Conservation (phyloP, 441 rosid species). For the Daphne laureola region DNA sequence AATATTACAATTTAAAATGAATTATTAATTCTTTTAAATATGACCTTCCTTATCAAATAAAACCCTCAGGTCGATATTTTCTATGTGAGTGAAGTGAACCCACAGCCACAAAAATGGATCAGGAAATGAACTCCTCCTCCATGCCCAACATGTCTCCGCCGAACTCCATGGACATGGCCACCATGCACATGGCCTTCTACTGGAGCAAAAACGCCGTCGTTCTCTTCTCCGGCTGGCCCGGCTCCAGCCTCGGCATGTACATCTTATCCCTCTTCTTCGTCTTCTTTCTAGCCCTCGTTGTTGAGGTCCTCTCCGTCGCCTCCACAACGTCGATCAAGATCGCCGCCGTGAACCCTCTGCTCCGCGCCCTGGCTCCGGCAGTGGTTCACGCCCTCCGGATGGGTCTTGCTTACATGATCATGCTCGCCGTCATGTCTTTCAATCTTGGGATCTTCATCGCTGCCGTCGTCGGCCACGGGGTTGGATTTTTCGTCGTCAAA, state of each 20-base stretch:
- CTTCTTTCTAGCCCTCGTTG: constrained; percentile 24
- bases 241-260: constrained; percentile 35
- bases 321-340: constrained; percentile 1
- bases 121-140: neutral
- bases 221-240: constrained; percentile 59
- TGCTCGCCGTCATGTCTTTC: constrained; percentile 62
- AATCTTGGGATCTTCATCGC: constrained; percentile 51
- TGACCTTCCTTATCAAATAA: too few species aligned
- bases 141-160: constrained; percentile 17
- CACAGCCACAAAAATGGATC: constrained; percentile 2
- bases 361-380: constrained; percentile 17
- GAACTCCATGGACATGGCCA: constrained; percentile 17
- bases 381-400: constrained; percentile 22
- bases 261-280: constrained; percentile 32
- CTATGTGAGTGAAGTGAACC: too few species aligned
- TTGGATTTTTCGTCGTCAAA: constrained; percentile 39
- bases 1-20: too few species aligned
- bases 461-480: constrained; percentile 37
- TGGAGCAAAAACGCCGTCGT: constrained; percentile 50
- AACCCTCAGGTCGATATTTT: too few species aligned
- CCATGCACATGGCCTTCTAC: constrained; percentile 57
- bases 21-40: too few species aligned
- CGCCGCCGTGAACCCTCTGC: constrained; percentile 3
- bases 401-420: constrained; percentile 48
- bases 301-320: constrained; percentile 28